These are phyloP conservation scores for Mortierella sp. DNA, from an alignment of 371 early-diverging fungal species.

Conservation along the genomic window DNA sequence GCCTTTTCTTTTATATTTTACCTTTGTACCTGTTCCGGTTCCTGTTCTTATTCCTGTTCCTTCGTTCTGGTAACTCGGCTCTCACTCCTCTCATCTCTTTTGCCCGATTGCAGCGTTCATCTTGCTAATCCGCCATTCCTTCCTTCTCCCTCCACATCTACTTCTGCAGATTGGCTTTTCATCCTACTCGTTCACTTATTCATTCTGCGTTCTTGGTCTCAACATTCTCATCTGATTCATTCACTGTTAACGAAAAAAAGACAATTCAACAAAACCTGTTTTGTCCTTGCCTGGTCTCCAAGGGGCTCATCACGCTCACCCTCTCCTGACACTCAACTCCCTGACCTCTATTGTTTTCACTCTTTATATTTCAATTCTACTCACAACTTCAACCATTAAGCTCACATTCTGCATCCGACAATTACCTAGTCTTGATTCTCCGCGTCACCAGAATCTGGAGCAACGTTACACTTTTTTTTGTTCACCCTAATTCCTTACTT, in stretches of 20 bases:
- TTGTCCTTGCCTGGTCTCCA: neutral
- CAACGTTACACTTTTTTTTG: too few relatives aligned
- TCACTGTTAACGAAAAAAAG: neutral
- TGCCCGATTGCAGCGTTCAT: too few relatives aligned
- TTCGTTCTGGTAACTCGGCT: neutral
- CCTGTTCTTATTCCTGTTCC: neutral
- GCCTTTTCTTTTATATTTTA: neutral
- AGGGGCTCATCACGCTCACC: constrained; percentile 1
- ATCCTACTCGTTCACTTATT: neutral
- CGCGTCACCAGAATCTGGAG: neutral
- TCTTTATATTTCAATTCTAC: neutral
- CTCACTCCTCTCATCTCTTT: neutral
- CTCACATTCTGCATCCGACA: too few relatives aligned
- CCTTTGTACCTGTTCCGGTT: neutral
- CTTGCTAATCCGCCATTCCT: too few relatives aligned
- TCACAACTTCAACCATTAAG: too few relatives aligned
- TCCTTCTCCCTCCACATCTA: neutral
- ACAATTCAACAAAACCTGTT: neutral
- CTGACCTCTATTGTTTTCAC: neutral
- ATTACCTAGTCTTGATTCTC: neutral
- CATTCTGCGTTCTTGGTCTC: too few relatives aligned
- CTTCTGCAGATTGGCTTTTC: neutral
- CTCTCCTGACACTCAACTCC: neutral
- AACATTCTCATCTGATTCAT: neutral
- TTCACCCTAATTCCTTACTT: too few relatives aligned